Evolutionary conservation across 2,329 filamentous ascomycete genomes (phyloP).

Genomic region (Neofusicoccum cordaticola): DNA sequence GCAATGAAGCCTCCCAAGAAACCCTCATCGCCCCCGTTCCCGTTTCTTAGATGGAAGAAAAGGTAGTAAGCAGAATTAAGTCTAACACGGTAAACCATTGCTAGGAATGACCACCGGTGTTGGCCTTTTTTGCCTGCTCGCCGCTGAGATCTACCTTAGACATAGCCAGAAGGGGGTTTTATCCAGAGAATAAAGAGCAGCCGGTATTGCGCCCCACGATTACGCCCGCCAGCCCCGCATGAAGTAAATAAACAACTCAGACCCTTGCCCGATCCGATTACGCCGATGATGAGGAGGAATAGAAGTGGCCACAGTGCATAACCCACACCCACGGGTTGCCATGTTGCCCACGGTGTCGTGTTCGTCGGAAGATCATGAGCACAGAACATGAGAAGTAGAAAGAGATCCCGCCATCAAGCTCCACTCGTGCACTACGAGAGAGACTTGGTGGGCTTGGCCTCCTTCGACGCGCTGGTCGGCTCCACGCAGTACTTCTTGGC

Average conservation of each 20-base stretch:
- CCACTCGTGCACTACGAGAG: neutral
- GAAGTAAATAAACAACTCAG: slow-evolving; percentile 14
- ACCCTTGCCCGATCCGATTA: slow-evolving; percentile 5
- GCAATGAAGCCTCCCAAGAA: neutral
- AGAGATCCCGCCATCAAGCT: neutral
- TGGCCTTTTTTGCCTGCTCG: slow-evolving; percentile 2
- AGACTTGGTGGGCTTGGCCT: slow-evolving; percentile 8
- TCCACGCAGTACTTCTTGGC: slow-evolving; percentile 66
- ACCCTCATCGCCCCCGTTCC: neutral
- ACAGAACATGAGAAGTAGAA: neutral
- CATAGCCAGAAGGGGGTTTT: slow-evolving; percentile 15
- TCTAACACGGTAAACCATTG: slow-evolving; percentile 8
- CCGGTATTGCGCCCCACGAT: slow-evolving; percentile 5
- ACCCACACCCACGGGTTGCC: neutral
- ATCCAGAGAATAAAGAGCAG: slow-evolving; percentile 13
- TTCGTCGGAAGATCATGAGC: slow-evolving; percentile 12
- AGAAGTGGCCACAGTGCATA: slow-evolving; percentile 14
- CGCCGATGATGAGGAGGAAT: slow-evolving; percentile 16
- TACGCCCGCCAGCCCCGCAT: slow-evolving; percentile 7
- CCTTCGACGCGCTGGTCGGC: slow-evolving; percentile 21
- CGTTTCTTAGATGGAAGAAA: neutral
- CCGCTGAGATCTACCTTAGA: slow-evolving; percentile 7
- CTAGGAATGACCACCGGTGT: slow-evolving; percentile 8
- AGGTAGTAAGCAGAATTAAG: neutral
- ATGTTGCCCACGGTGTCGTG: neutral